Base-by-base conservation (phyloP, 2,329 filamentous ascomycete species). In the Ophiostoma populinum region DNA sequence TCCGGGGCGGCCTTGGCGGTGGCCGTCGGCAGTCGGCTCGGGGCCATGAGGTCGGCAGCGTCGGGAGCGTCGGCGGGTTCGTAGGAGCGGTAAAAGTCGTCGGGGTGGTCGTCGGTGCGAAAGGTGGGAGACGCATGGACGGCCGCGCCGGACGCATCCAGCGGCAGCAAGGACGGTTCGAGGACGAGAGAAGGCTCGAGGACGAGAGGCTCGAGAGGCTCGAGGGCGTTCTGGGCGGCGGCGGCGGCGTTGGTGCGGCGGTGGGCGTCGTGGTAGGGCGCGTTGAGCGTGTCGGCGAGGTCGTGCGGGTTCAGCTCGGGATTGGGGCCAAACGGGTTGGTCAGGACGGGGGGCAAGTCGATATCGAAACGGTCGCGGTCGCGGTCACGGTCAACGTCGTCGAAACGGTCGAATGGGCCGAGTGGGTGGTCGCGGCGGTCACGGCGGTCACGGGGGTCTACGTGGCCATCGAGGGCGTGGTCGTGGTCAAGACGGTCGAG, bases 11-110 rank as follows among this genome's bases (percentile, higher is more conserved):
- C 31, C n/a, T 71, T 24, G 15, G 24, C 11, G 56, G 48, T 41
- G 56, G 52, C 39, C 58, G 57, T 40, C 55, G 57, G 17, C 24
- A 22, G 15, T 31, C 8, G 28, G 28, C 7, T 44, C 25, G 56
- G 51, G 43, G 58, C 55, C 58, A 60, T 59, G 46, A 51, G 49
- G 45, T 59, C 36, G 21, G 37, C 24, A 30, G 35, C 24, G 24
- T 37, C 26, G 34, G 34, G 16, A 26, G 13, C 20, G 27, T 6
- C 16, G 30, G 24, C 32, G 20, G 28, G 24, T 15, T 20, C 35
- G 39, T 39, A 37, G 40, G 34, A 40, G 20, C 38, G 38, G 42
- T 52, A 49, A 43, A 41, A 39, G 30, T 29, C 24, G 32, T 26
- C 24, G 17, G 38, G 36, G 31, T 40, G 35, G 36, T 30, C 21